Evolutionary conservation across 371 early-diverging fungal species (phyloP), one percentile per base, ranked within the genome.

Genomic region (Apophysomyces ossiformis): DNA sequence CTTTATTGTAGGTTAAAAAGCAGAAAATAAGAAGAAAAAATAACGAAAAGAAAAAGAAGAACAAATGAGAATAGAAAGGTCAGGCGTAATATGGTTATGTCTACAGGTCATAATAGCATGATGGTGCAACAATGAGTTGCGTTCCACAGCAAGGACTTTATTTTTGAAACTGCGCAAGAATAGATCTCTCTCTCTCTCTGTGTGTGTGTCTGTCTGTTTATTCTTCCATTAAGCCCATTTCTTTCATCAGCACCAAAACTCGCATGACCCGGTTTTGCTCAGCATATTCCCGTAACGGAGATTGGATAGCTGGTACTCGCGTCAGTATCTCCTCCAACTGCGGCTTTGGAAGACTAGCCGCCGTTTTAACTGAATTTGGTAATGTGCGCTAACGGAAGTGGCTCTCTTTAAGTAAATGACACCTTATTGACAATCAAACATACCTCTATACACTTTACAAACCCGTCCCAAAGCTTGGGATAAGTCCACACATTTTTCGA

Each of bases 381-480:
- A 82, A 67, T 57, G 86, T 79, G 56, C 83, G 70, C 83, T 86
- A 60, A 36, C 37, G 35, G n/a, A 26, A 64, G 37, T 44, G 66
- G 11, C 13, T 21, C 26, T 37, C 15, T 37, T 36, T n/a, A n/a
- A 5, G 3, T 18, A 57, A 43, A 15, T 39, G 18, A 46, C 45
- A 15, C 8, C 21, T 9, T 9, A 18, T 50, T 11, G 5, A 26
- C 26, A 21, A 13, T 12, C 58, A 4, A 11, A 2, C 45, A 44
- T 74, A 70, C 74, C 71, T 77, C 81, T 57, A 83, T 84, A 67
- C 90, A 91, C 15, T 85, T 79, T n/a, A 92, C 81, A 74, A 93
- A 93, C 16, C 94, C 94, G 65, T 89, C 87, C 93, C 94, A 93
- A 2, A 93, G 77, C 45, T 84, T 87, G 2, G 83, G 80, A 43